Evolutionary conservation across 116 monocot genomes (phyloP).

Genomic region (Zostera marina): DNA sequence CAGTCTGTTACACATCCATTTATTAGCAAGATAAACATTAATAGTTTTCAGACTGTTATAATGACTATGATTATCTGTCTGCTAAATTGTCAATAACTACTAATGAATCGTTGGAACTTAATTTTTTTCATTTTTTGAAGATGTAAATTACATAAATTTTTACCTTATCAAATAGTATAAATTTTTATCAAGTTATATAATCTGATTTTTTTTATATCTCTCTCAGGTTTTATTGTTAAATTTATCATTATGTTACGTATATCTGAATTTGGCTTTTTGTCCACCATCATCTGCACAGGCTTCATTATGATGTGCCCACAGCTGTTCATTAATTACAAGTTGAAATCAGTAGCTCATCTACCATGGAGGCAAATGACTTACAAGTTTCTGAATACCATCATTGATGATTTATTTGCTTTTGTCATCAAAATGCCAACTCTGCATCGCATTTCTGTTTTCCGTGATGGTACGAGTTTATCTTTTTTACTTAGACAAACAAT

Average conservation of each 20-base stretch:
- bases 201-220: too few species aligned
- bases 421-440: slow-evolving; percentile 96
- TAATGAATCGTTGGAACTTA: too few species aligned
- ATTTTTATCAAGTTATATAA: too few species aligned
- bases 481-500: background rate
- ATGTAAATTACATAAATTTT: too few species aligned
- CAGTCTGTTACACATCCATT: too few species aligned
- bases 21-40: too few species aligned
- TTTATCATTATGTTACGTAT: background rate
- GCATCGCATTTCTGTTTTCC: slow-evolving; percentile 92
- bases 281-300: slow-evolving; percentile 20
- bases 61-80: too few species aligned
- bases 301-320: slow-evolving; percentile 99
- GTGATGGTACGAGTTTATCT: slow-evolving; percentile 45
- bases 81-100: too few species aligned
- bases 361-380: slow-evolving; percentile 99
- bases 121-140: background rate
- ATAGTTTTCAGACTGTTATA: too few species aligned
- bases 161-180: too few species aligned
- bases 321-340: slow-evolving; percentile 91
- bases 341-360: slow-evolving; percentile 90
- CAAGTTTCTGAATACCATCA: slow-evolving; percentile 95
- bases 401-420: slow-evolving; percentile 90
- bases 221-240: too few species aligned
- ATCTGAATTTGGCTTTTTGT: background rate